A percentile compares a stretch with the other conserved stretches of the same genome.
Evolutionary conservation across 768 basidiomycete genomes (phyloP).

Genomic region (Dioszegia hungarica): DNA sequence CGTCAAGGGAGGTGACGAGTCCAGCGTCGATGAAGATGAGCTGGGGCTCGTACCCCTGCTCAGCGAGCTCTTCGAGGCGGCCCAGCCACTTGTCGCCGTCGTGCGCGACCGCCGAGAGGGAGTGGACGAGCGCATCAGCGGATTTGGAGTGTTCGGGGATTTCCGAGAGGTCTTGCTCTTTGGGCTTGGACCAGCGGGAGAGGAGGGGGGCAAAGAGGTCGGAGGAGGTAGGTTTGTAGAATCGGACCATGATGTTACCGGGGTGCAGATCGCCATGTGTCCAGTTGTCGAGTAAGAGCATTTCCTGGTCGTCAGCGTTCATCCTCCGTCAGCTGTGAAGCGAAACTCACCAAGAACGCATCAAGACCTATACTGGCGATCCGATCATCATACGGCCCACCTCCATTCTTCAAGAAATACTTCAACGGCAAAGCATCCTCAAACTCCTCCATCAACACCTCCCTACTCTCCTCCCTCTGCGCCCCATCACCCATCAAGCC

Average conservation of each 20-base stretch:
- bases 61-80: conserved; percentile 61
- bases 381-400: conserved; percentile 81
- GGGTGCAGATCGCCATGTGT: conserved; percentile 63
- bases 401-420: conserved; percentile 77
- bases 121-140: conserved; percentile 58
- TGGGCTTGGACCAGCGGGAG: conserved; percentile 54
- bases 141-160: conserved; percentile 18
- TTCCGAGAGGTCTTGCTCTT: conserved; percentile 37
- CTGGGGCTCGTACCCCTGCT: conserved; percentile 81
- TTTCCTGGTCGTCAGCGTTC: conserved; percentile 62
- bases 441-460: conserved; percentile 86
- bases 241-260: conserved; percentile 97
- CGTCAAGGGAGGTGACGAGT: conserved; percentile 79
- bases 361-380: conserved; percentile 90
- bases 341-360: conserved; percentile 83
- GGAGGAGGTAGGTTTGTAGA: conserved; percentile 70
- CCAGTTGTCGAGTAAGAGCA: conserved; percentile 96
- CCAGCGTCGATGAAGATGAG: conserved; percentile 96
- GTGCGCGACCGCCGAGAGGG: conserved; percentile 60
- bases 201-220: conserved; percentile 63
- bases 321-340: neutral
- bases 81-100: conserved; percentile 61
- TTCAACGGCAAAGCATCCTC: conserved; percentile 89
- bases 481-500: conserved; percentile 60
- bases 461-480: conserved; percentile 43